phyloP scores from a whole-genome alignment of 2,329 filamentous ascomycete genomes.

The Aquanectria penicillioides region DNA sequence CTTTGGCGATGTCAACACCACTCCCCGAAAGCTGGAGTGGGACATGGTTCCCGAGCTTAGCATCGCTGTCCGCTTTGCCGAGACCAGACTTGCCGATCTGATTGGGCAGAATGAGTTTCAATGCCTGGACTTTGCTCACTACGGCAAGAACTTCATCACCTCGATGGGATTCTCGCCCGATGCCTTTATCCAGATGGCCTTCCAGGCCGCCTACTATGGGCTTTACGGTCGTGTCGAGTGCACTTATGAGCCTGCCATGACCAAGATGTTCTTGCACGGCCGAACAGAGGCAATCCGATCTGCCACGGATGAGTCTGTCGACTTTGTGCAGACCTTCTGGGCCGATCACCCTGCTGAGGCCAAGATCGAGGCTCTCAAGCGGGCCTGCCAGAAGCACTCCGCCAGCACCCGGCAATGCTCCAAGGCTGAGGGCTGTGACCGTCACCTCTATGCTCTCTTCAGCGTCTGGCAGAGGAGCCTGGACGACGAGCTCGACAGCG shows the following conservation, averaged over 20 bases:
- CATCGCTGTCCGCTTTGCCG: slow-evolving; percentile 92
- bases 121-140: slow-evolving; percentile 86
- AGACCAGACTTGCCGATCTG: slow-evolving; percentile 91
- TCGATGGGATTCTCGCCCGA: slow-evolving; percentile 97
- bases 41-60: slow-evolving; percentile 93
- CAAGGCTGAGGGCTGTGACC: slow-evolving; percentile 89
- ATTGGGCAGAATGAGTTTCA: slow-evolving; percentile 97
- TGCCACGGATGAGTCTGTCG: slow-evolving; percentile 83
- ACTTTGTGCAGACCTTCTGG: slow-evolving; percentile 96
- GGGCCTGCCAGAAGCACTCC: slow-evolving; percentile 85
- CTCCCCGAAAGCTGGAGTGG: slow-evolving; percentile 96
- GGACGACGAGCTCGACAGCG: slow-evolving; percentile 70
- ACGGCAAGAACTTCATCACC: slow-evolving; percentile 98
- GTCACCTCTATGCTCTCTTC: slow-evolving; percentile 93
- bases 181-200: slow-evolving; percentile 98
- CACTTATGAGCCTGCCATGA: slow-evolving; percentile 98
- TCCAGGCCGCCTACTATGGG: slow-evolving; percentile 97
- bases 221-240: slow-evolving; percentile 94
- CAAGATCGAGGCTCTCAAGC: slow-evolving; percentile 87
- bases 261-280: slow-evolving; percentile 91
- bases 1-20: slow-evolving; percentile 93
- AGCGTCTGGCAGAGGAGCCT: slow-evolving; percentile 93
- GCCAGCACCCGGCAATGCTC: slow-evolving; percentile 84
- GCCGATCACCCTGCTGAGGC: slow-evolving; percentile 83
- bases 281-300: slow-evolving; percentile 93